Evolutionary conservation across 1,284 basidiomycete genomes (phyloP), one percentile per base, ranked within the genome.

Genomic region (Pascua guehoae): DNA sequence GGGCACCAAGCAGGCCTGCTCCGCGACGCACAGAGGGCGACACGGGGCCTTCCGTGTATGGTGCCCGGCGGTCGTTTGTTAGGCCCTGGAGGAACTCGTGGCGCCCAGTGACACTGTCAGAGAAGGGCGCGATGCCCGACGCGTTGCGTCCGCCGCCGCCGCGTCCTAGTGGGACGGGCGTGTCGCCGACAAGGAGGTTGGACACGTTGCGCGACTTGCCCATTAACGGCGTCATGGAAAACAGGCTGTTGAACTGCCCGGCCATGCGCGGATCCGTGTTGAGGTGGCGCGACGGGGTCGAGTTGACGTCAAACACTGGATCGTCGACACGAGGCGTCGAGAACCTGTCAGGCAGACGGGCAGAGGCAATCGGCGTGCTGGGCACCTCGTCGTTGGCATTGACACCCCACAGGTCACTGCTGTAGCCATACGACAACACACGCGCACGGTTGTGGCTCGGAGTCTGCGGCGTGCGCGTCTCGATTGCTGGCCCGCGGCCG

Each of bases 201-300:
- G 66, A 66, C 1, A 67, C 51, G 12, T 70, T 62, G n/a, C 72
- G 53, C 14, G 67, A 66, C 41, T 70, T 60, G 15, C 67, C 69
- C 16, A 68, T 63, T n/a, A 73, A 54, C 1, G 73, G 71, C 10
- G 73, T 73, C 18, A 73, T 63, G 0, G 69, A 66, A 64, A 75
- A 75, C 45, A 75, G 52, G 18, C 66, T 70, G 56, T 66, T 70
- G 59, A 74, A 73, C 48, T 59, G 55, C n/a, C 61, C 58, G 12
- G 58, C 58, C 47, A 63, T 57, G 43, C 61, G 61, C 15, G 61
- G 61, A 48, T 63, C 61, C n/a, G 58, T 63, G 60, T 71, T 69
- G 45, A 75, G 61, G 57, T 73, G 71, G 8, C 73, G 62, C n/a
- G 71, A 73, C 14, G 73, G 73, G 2, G 73, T 75, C 24, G 72